Evolutionary conservation across 2,329 filamentous ascomycete species (phyloP).

Genomic region (Bipolaris zeicola): DNA sequence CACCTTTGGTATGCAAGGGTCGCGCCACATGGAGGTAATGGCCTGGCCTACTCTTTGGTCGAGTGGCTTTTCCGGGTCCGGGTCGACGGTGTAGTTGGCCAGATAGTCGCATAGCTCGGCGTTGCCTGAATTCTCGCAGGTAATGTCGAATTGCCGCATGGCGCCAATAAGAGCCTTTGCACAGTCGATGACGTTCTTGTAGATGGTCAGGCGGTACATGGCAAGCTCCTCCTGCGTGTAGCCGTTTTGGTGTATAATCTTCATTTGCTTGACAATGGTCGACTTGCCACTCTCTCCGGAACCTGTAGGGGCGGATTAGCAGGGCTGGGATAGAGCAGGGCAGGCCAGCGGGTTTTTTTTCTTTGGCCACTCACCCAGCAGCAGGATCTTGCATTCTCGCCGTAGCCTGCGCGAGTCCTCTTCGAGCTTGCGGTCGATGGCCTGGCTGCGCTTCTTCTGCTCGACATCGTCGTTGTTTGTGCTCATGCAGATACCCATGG

Average conservation of each 20-base stretch:
- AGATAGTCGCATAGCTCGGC: constrained; percentile 78
- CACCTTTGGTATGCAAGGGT: constrained; percentile 78
- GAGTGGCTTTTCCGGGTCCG: constrained; percentile 84
- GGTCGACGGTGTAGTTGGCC: constrained; percentile 85
- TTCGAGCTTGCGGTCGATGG: constrained; percentile 90
- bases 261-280: constrained; percentile 99
- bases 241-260: constrained; percentile 98
- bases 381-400: constrained; percentile 97
- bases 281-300: constrained; percentile 99
- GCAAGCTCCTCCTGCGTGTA: constrained; percentile 93
- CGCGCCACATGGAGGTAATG: constrained; percentile 86
- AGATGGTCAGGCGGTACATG: constrained; percentile 93
- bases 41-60: constrained; percentile 81
- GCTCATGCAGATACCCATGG: constrained; percentile 95
- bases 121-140: constrained; percentile 73
- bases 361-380: constrained; percentile 72
- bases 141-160: constrained; percentile 89
- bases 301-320: constrained; percentile 61
- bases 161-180: constrained; percentile 90
- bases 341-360: not conserved
- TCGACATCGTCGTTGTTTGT: constrained; percentile 84
- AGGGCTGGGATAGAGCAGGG: not conserved
- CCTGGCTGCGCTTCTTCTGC: constrained; percentile 94
- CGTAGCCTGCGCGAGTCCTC: constrained; percentile 92
- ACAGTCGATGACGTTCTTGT: constrained; percentile 98